Evolutionary conservation across 148 eudicot species (phyloP), one percentile per base, ranked within the genome.

Genomic region (Chenopodium berlandieri): DNA sequence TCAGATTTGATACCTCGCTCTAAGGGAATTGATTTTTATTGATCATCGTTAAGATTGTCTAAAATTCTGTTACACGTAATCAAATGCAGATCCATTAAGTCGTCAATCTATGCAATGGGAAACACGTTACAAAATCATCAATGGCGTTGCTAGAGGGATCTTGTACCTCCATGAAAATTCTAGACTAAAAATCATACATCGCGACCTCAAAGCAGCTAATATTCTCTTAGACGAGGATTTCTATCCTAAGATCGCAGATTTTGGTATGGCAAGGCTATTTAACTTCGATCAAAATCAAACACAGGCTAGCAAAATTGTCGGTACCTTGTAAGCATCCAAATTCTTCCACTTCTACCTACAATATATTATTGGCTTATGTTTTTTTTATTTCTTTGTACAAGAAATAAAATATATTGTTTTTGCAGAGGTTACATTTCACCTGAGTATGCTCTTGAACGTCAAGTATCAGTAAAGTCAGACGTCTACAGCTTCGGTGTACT

Each of bases 221-320:
- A 73, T 87, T 11, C 63, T 87, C 20, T 50, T 87, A 23, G 87
- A 82, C 7, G 78, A 23, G 1, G 32, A 78, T 6, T 80, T 87
- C 74, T 75, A 78, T 50, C 88, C 89, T 7, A 87, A 87, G 77
- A 87, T 87, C 23, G 79, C 88, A 12, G 88, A 87, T 64, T 87
- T 87, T 80, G 85, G 89, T 30, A 25, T 77, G 86, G 88, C 89
- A 40, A 83, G 83, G 60, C 20, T 83, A 52, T 82, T 87, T 69
- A 58, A 37, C 8, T 14, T 30, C 2, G 85, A 80, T n/a, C 75
- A 82, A 27, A 70, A 77, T 46, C 78, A 80, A 70, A 80, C 76
- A 17, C 40, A n/a, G 3, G 79, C 89, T 27, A 80, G 67, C 27
- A 80, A 62, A 78, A 65, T 87, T 17, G 86, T 71, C 1, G 85